Conservation (phyloP, 768 basidiomycete genomes). For the Suillus weaverae region DNA sequence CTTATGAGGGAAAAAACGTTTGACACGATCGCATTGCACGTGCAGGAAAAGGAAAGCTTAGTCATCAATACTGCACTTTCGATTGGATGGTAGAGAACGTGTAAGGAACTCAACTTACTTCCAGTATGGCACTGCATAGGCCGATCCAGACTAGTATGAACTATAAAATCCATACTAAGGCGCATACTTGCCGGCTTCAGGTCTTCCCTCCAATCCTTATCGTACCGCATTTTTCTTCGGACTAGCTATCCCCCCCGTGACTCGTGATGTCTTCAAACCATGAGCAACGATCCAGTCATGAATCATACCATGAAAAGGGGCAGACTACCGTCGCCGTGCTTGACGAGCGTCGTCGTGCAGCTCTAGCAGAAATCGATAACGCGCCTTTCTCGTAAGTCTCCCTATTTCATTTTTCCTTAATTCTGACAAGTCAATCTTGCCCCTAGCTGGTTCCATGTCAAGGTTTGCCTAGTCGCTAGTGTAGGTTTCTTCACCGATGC, state of each 20-base stretch:
- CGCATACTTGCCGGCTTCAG: not conserved
- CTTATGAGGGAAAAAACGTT: not conserved
- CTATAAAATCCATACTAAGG: too few species aligned
- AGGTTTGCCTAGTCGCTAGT: constrained; percentile 68
- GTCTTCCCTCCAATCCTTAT: not conserved
- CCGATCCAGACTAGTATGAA: not conserved
- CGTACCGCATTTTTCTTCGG: not conserved
- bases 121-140: not conserved
- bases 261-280: constrained; percentile 19
- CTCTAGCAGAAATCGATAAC: constrained; percentile 84
- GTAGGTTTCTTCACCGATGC: constrained; percentile 93
- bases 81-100: constrained; percentile 27
- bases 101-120: constrained; percentile 21
- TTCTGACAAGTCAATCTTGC: constrained; percentile 7
- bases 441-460: constrained; percentile 80
- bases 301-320: constrained; percentile 30
- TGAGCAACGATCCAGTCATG: constrained; percentile 31
- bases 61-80: constrained; percentile 1
- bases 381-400: constrained; percentile 74
- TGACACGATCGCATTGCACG: not conserved
- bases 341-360: constrained; percentile 74
- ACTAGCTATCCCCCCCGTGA: not conserved
- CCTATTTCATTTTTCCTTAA: not conserved
- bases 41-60: constrained; percentile 8
- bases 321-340: constrained; percentile 40